Evolutionary conservation across 306 rosid genomes (phyloP).

Genomic region (Prunus armeniaca): DNA sequence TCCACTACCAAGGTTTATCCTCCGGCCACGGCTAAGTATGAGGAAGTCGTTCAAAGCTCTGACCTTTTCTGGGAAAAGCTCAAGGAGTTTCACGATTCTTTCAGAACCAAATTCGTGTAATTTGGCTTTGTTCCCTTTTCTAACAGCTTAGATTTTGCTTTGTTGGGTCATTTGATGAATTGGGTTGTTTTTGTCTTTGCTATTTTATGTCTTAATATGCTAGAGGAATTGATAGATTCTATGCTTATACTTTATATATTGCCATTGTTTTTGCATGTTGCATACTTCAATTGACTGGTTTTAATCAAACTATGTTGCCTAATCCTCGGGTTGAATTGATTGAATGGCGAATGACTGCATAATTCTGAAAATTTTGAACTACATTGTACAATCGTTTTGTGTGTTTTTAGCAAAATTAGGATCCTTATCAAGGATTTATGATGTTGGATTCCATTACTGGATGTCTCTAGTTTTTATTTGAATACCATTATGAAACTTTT

Average conservation of each 20-base stretch:
- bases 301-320: neutral
- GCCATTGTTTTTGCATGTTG: neutral
- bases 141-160: neutral
- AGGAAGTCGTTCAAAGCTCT: slow-evolving; percentile 46
- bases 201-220: neutral
- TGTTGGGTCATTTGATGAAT: neutral
- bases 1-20: slow-evolving; percentile 40
- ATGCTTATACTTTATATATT: neutral
- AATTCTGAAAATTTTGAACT: neutral
- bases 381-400: neutral
- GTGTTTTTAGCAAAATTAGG: neutral
- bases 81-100: slow-evolving; percentile 55
- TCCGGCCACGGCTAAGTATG: slow-evolving; percentile 50
- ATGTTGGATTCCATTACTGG: neutral
- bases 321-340: neutral
- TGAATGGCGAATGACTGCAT: neutral
- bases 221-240: neutral
- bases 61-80: slow-evolving; percentile 64
- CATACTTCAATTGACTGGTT: neutral
- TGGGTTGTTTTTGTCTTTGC: slow-evolving; percentile 8
- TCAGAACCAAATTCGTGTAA: slow-evolving; percentile 54
- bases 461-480: neutral
- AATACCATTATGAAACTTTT: neutral
- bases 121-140: neutral
- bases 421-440: neutral